These are phyloP conservation scores for Dothiorella sarmentorum DNA, from an alignment of 2,329 filamentous ascomycete species.

Conservation along the genomic window DNA sequence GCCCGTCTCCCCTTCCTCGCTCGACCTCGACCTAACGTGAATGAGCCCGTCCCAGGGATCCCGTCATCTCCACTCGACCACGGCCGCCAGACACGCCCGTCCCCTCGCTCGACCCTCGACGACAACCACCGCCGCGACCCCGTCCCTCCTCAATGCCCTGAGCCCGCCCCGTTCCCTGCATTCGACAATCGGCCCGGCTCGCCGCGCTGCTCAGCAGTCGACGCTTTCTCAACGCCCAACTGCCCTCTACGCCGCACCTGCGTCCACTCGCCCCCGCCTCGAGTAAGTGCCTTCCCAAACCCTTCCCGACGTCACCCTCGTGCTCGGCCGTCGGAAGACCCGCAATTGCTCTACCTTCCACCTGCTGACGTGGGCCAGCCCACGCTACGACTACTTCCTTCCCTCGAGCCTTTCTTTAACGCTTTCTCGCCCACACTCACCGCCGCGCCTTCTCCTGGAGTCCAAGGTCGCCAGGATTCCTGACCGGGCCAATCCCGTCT, in stretches of 20 bases:
- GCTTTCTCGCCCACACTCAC: neutral
- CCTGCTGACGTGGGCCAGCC: neutral
- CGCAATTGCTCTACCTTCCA: neutral
- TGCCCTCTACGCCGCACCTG: neutral
- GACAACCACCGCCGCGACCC: neutral
- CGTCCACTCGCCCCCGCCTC: conserved; percentile 6
- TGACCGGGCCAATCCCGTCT: neutral
- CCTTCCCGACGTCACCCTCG: conserved; percentile 2
- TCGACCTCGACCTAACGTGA: neutral
- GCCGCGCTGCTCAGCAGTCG: neutral
- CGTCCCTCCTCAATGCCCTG: conserved; percentile 8
- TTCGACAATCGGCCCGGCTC: conserved; percentile 6
- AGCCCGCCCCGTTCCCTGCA: conserved; percentile 15
- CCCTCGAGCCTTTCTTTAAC: conserved; percentile 1
- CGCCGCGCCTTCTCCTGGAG: conserved; percentile 6
- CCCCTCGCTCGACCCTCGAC: conserved; percentile 20
- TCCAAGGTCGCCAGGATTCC: too few relatives aligned
- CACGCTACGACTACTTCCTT: neutral
- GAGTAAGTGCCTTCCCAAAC: conserved; percentile 1
- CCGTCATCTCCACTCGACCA: conserved; percentile 18
- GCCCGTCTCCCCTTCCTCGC: neutral
- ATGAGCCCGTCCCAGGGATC: neutral
- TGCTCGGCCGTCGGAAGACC: neutral
- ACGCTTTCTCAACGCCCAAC: neutral
- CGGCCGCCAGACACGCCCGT: too few relatives aligned